Percentiles rank a stretch among this genome's conserved stretches.
These are phyloP conservation scores for Reticulascus tulasneorum DNA, from an alignment of 2,329 filamentous ascomycete species.

Conservation along the genomic window DNA sequence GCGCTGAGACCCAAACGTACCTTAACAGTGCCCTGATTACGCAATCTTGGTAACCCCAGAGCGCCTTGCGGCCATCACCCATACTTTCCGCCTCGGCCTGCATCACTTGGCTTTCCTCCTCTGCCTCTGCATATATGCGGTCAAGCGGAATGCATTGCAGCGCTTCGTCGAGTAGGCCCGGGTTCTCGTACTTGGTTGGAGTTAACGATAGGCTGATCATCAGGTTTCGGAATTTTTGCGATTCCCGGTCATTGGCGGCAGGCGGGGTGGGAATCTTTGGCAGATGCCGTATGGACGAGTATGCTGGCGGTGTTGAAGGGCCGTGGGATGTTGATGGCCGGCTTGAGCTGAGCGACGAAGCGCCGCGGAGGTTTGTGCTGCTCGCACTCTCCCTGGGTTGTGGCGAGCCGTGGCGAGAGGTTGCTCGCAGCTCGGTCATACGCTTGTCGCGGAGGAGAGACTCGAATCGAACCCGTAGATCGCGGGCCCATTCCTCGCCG, in stretches of 20 bases:
- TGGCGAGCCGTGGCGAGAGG: conserved; percentile 51
- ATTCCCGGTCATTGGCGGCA: conserved; percentile 56
- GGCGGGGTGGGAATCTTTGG: conserved; percentile 69
- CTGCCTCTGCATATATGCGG: conserved; percentile 87
- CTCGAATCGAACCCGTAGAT: conserved; percentile 80
- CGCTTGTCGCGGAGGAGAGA: conserved; percentile 81
- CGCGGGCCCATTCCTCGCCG: conserved; percentile 72
- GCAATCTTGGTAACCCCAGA: conserved; percentile 98
- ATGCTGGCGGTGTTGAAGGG: conserved; percentile 40
- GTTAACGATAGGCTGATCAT: conserved; percentile 82
- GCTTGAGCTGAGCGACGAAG: conserved; percentile 32
- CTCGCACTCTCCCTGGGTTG: conserved; percentile 51
- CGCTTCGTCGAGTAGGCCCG: conserved; percentile 88
- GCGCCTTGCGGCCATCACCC: conserved; percentile 71
- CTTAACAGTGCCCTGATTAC: conserved; percentile 82
- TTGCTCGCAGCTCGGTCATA: conserved; percentile 67
- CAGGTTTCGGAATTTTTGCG: conserved; percentile 74
- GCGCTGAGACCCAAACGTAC: conserved; percentile 27
- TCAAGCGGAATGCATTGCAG: conserved; percentile 82
- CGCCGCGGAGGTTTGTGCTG: conserved; percentile 40
- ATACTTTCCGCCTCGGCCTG: conserved; percentile 85
- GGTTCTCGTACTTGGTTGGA: conserved; percentile 93
- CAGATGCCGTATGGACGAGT: conserved; percentile 46
- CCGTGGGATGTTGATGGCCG: conserved; percentile 45
- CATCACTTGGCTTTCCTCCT: conserved; percentile 86